Conservation (phyloP, 106 monocot genomes). For the Dendrobium nobile region DNA sequence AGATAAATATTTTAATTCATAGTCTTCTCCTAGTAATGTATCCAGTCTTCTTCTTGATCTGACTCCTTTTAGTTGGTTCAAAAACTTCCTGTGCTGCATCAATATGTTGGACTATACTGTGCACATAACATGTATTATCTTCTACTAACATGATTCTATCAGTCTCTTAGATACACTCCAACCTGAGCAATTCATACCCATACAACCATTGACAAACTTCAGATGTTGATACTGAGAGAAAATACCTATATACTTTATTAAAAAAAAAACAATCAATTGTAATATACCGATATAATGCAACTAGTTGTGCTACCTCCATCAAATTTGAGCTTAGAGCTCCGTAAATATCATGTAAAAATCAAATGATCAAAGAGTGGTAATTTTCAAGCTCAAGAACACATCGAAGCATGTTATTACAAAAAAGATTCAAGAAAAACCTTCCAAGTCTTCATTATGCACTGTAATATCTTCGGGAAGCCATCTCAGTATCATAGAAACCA, state of each 20-base stretch:
- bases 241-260: neutral
- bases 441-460: conserved; percentile 98
- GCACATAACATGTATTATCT: neutral
- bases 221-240: neutral
- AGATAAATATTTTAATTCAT: too few relatives aligned
- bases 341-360: neutral
- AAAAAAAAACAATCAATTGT: neutral
- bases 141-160: neutral
- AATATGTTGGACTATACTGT: neutral
- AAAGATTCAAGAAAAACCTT: conserved; percentile 47
- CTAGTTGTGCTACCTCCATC: neutral
- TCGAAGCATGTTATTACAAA: conserved; percentile 6
- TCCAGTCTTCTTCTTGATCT: too few relatives aligned
- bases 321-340: neutral
- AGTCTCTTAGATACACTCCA: neutral
- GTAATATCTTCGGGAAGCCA: conserved; percentile 99
- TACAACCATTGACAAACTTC: neutral
- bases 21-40: too few relatives aligned
- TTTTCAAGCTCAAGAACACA: neutral
- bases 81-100: too few relatives aligned
- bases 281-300: neutral
- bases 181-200: neutral
- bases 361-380: neutral
- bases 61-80: too few relatives aligned
- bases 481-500: conserved; percentile 94